Conservation (phyloP, 805 yeast genomes). For the Cyberlindnera amylophila region DNA sequence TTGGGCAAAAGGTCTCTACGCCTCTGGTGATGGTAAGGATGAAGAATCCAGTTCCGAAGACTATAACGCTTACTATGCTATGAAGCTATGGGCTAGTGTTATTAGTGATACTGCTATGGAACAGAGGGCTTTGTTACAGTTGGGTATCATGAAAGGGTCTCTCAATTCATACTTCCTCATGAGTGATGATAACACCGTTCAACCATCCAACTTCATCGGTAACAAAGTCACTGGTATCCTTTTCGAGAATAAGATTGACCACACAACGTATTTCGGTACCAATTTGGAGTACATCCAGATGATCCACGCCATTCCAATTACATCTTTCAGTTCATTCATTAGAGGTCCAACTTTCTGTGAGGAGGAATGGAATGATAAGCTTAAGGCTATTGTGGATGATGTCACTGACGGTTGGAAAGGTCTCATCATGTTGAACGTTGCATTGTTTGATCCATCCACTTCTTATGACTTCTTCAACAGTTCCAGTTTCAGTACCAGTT, state of each 20-base stretch:
- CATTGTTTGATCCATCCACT: constrained; percentile 62
- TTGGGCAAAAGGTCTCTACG: constrained; percentile 71
- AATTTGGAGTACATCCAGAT: constrained; percentile 74
- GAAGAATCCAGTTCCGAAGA: constrained; percentile 75
- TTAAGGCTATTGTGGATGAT: constrained; percentile 40
- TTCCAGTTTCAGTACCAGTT: constrained; percentile 45
- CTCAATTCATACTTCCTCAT: constrained; percentile 54
- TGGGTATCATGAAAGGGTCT: constrained; percentile 54
- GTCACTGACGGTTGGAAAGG: constrained; percentile 73
- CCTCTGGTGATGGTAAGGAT: constrained; percentile 72
- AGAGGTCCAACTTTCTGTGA: constrained; percentile 49
- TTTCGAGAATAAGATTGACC: constrained; percentile 71
- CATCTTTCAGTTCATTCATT: constrained; percentile 61
- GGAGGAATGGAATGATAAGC: constrained; percentile 60
- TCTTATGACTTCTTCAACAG: constrained; percentile 62
- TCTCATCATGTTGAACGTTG: constrained; percentile 66
- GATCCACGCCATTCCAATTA: constrained; percentile 73
- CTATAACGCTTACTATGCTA: constrained; percentile 65
- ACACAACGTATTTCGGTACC: constrained; percentile 71
- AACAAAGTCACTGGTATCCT: constrained; percentile 72
- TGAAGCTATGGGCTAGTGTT: constrained; percentile 61
- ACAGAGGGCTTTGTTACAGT: constrained; percentile 52
- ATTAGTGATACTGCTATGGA: constrained; percentile 50
- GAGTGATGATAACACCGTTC: constrained; percentile 47
- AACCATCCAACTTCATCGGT: constrained; percentile 50